phyloP scores from a whole-genome alignment of 2,329 filamentous ascomycete species.

The Diatrype stigma region DNA sequence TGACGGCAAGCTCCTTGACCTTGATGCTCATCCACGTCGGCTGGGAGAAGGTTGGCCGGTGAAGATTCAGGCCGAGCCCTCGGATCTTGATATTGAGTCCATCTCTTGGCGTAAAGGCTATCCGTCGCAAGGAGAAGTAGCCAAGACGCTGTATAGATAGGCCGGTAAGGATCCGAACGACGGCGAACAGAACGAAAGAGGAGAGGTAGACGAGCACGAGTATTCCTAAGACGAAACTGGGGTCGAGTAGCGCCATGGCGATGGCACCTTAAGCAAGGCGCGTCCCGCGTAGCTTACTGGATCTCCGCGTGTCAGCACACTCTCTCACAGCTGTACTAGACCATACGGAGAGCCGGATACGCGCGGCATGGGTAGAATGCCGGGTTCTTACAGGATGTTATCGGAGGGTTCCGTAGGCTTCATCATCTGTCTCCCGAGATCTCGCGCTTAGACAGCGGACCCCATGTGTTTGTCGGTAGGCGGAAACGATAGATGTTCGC shows the following conservation, averaged over 20 bases:
- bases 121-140: slow-evolving; percentile 84
- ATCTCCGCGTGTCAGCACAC: neutral
- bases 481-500: neutral
- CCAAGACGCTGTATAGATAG: slow-evolving; percentile 94
- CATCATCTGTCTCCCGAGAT: neutral
- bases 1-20: slow-evolving; percentile 78
- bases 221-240: slow-evolving; percentile 82
- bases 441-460: neutral
- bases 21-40: slow-evolving; percentile 95
- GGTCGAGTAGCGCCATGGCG: slow-evolving; percentile 62
- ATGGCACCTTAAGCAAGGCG: slow-evolving; percentile 22
- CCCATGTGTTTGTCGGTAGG: neutral
- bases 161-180: slow-evolving; percentile 87
- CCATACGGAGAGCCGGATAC: neutral
- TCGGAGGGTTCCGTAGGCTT: neutral
- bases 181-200: slow-evolving; percentile 89
- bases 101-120: slow-evolving; percentile 85
- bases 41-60: slow-evolving; percentile 93
- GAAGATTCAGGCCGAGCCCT: slow-evolving; percentile 80
- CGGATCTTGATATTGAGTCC: slow-evolving; percentile 87
- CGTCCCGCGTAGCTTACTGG: slow-evolving; percentile 22
- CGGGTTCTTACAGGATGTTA: neutral
- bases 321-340: neutral
- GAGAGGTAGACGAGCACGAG: slow-evolving; percentile 82
- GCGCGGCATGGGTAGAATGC: neutral